These are phyloP conservation scores for Tetradesmus obliquus DNA, from an alignment of 139 green algal genomes.

Conservation along the genomic window DNA sequence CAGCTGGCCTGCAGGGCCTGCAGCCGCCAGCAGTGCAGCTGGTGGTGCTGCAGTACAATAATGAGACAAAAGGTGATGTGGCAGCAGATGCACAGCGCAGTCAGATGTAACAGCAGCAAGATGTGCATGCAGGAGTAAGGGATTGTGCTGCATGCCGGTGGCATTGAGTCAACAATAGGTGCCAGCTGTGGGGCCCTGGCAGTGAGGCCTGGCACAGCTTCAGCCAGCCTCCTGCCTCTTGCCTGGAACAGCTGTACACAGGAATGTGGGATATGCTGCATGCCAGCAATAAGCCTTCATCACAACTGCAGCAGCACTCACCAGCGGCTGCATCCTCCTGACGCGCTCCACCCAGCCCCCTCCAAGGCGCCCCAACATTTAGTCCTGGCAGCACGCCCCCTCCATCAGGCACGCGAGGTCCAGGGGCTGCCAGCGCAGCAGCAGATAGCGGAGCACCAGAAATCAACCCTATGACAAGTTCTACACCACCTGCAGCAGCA, in stretches of 20 bases:
- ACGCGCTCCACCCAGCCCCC: neutral
- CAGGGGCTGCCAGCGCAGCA: neutral
- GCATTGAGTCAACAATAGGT: neutral
- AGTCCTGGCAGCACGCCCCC: slow-evolving; percentile 10
- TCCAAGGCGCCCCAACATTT: neutral
- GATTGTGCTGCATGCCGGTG: too few relatives aligned
- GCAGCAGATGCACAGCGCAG: neutral
- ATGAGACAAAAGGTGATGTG: neutral
- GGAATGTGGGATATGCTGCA: neutral
- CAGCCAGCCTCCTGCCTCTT: slow-evolving; percentile 10
- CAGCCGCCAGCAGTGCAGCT: slow-evolving; percentile 24
- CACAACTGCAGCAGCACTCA: neutral
- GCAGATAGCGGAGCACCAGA: neutral
- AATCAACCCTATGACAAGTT: too few relatives aligned
- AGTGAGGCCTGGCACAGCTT: neutral
- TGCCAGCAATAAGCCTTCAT: neutral
- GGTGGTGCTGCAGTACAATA: neutral
- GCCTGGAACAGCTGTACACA: too few relatives aligned
- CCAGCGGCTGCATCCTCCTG: neutral
- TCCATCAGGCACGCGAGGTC: slow-evolving; percentile 26
- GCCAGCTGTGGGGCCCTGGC: slow-evolving; percentile 4
- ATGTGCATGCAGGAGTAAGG: too few relatives aligned
- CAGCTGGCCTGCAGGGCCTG: slow-evolving; percentile 8
- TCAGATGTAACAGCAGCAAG: neutral
- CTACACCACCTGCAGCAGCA: neutral